phyloP scores from a whole-genome alignment of 768 basidiomycete species.

The Rhodotorula sphaerocarpa region DNA sequence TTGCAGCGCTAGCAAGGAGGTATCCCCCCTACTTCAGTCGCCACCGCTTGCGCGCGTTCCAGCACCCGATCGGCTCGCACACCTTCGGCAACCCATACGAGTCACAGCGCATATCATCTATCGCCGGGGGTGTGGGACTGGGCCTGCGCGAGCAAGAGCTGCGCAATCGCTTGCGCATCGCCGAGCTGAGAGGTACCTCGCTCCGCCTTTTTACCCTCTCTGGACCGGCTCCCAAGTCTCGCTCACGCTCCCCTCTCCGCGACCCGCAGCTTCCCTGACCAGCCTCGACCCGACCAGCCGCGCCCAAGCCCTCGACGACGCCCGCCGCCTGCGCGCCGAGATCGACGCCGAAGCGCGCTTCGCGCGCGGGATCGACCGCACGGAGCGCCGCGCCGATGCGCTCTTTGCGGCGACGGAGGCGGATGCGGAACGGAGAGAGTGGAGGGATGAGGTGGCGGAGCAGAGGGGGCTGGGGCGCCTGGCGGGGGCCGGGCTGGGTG shows the following conservation, averaged over 20 bases:
- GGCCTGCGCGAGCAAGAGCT: slow-evolving; percentile 15
- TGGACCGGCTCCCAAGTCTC: background rate
- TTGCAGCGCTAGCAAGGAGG: slow-evolving; percentile 15
- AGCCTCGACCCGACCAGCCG: slow-evolving; percentile 7
- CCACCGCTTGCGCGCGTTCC: background rate
- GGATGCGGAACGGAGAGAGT: background rate
- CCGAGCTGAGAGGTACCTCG: slow-evolving; percentile 23
- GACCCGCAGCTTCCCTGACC: slow-evolving; percentile 10
- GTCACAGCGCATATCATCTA: background rate
- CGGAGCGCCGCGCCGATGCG: slow-evolving; percentile 3
- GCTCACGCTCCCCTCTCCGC: background rate
- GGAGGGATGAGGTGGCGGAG: slow-evolving; percentile 2
- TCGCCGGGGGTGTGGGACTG: too few relatives aligned
- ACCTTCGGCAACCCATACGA: background rate
- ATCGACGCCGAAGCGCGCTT: slow-evolving; percentile 1
- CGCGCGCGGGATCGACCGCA: slow-evolving; percentile 3
- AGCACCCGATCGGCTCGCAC: too few relatives aligned
- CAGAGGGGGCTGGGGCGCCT: background rate
- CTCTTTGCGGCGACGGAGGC: background rate
- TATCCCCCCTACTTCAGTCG: slow-evolving; percentile 23
- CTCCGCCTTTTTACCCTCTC: background rate
- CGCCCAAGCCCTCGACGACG: slow-evolving; percentile 17
- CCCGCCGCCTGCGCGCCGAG: slow-evolving; percentile 4
- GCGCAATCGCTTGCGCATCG: slow-evolving; percentile 8
- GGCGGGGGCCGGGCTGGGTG: background rate